Conservation (phyloP, 257 asterid genomes). For the Solanum piurae region DNA sequence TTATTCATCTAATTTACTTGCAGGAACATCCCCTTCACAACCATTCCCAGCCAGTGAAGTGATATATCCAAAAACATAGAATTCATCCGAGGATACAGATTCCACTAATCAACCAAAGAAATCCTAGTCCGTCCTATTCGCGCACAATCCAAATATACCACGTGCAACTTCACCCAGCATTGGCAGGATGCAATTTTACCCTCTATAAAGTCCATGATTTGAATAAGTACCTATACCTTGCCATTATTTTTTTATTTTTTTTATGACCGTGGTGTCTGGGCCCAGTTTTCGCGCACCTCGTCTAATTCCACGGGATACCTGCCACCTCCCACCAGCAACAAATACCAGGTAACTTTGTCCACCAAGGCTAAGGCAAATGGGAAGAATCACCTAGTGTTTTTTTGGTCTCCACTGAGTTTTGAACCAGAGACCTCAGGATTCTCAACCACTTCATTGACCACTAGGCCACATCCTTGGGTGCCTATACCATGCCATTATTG, state of each 20-base stretch:
- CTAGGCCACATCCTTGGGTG: not conserved
- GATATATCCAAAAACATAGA: not conserved
- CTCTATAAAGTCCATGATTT: not conserved
- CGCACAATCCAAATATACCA: not conserved
- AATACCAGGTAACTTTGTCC: not conserved
- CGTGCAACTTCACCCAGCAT: not conserved
- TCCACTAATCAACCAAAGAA: not conserved
- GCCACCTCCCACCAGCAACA: not conserved
- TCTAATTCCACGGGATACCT: not conserved
- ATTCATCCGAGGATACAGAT: not conserved
- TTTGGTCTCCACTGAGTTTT: not conserved
- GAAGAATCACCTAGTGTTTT: not conserved
- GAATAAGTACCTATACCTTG: not conserved
- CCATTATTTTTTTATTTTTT: not conserved
- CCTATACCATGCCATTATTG: not conserved
- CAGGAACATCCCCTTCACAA: not conserved
- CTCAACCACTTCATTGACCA: not conserved
- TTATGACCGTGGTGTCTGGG: not conserved
- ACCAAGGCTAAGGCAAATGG: not conserved
- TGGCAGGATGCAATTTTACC: not conserved
- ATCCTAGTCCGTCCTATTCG: not conserved
- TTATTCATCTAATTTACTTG: not conserved
- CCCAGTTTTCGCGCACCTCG: not conserved
- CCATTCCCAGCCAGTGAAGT: not conserved
- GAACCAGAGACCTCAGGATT: not conserved